A percentile compares a stretch with the other conserved stretches of the same genome.
phyloP scores from a whole-genome alignment of 768 basidiomycete genomes.

The Rhodotorula paludigena region DNA sequence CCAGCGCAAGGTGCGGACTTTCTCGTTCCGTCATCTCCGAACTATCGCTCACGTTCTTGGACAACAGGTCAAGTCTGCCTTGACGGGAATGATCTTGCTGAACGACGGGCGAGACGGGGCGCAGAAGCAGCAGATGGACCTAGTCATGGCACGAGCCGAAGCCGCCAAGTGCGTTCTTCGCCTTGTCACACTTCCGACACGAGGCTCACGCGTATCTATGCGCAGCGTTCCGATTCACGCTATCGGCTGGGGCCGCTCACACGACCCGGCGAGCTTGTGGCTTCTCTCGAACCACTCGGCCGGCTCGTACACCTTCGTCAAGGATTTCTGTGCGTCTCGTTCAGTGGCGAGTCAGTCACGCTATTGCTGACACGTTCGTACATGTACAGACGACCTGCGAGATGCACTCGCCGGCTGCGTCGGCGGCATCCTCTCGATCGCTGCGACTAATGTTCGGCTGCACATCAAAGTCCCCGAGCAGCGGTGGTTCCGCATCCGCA shows the following conservation, averaged over 20 bases:
- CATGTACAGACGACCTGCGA: slow-evolving; percentile 63
- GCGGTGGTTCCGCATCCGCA: slow-evolving; percentile 84
- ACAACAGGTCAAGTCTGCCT: slow-evolving; percentile 61
- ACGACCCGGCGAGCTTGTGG: slow-evolving; percentile 97
- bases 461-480: slow-evolving; percentile 90
- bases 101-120: slow-evolving; percentile 90
- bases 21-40: neutral
- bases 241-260: slow-evolving; percentile 91
- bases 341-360: too few relatives aligned
- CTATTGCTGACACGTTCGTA: neutral
- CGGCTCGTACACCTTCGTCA: slow-evolving; percentile 96
- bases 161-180: slow-evolving; percentile 64
- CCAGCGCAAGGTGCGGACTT: slow-evolving; percentile 62
- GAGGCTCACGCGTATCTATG: neutral
- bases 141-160: slow-evolving; percentile 92
- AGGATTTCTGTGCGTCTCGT: slow-evolving; percentile 63
- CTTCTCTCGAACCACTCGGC: slow-evolving; percentile 96
- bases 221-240: slow-evolving; percentile 81
- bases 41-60: neutral
- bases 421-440: slow-evolving; percentile 95
- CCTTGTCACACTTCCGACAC: neutral
- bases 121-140: slow-evolving; percentile 92
- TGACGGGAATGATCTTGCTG: slow-evolving; percentile 86
- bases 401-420: slow-evolving; percentile 88
- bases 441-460: slow-evolving; percentile 83